A percentile compares a stretch with the other conserved stretches of the same genome.
These are phyloP conservation scores for Solidago caesia DNA, from an alignment of 129 eudicot species.

Conservation along the genomic window DNA sequence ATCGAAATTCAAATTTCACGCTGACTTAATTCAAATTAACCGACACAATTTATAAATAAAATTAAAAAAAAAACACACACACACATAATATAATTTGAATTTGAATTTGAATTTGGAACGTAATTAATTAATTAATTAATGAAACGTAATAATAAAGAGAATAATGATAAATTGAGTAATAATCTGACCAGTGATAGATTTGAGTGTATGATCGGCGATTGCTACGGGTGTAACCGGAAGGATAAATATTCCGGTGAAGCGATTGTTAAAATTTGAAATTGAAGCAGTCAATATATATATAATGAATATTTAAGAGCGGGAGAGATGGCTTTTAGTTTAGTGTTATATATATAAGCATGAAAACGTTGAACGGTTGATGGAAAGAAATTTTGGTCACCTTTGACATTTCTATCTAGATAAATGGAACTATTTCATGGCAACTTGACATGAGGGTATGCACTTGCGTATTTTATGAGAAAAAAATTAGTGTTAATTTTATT, in stretches of 20 bases:
- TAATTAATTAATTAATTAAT: background rate
- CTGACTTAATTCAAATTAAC: background rate
- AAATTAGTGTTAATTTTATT: too few species aligned
- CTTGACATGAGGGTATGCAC: too few species aligned
- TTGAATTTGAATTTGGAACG: background rate
- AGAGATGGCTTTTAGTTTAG: slow-evolving; percentile 19
- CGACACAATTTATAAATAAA: background rate
- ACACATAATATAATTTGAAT: slow-evolving; percentile 13
- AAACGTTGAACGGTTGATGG: slow-evolving; percentile 12
- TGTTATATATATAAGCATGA: background rate
- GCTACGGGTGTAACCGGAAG: background rate
- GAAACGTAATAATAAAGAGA: background rate
- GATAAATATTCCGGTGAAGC: slow-evolving; percentile 26
- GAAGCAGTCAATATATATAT: slow-evolving; percentile 20
- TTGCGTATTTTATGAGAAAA: too few species aligned
- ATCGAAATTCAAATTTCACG: slow-evolving; percentile 26
- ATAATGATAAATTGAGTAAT: background rate
- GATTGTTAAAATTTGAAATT: slow-evolving; percentile 14
- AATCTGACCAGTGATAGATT: slow-evolving; percentile 22
- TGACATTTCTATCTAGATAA: too few species aligned
- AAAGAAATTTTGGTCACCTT: background rate
- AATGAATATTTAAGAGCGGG: slow-evolving; percentile 12
- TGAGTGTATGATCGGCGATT: slow-evolving; percentile 1
- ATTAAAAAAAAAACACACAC: slow-evolving; percentile 15
- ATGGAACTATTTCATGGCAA: too few species aligned